phyloP scores from a whole-genome alignment of 2,329 filamentous ascomycete species.

The Pyrenophora tritici-repentis region DNA sequence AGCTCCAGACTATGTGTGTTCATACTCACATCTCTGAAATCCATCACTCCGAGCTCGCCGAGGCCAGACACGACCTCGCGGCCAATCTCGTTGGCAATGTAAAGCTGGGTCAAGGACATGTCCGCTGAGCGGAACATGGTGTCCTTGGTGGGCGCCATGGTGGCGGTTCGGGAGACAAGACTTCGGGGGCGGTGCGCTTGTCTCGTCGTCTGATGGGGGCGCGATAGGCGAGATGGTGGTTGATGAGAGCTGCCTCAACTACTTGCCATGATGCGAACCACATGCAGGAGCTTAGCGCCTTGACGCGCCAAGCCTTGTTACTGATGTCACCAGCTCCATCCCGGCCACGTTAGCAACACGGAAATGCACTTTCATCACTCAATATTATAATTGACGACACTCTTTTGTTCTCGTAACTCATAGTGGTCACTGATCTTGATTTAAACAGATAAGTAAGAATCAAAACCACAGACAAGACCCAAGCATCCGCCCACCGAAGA shows the following conservation, averaged over 20 bases:
- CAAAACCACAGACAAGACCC: background rate
- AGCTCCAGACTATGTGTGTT: constrained; percentile 16
- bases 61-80: constrained; percentile 95
- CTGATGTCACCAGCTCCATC: constrained; percentile 13
- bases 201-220: constrained; percentile 28
- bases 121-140: constrained; percentile 99
- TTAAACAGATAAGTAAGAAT: background rate
- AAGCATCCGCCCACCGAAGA: background rate
- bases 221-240: constrained; percentile 30
- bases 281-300: constrained; percentile 12
- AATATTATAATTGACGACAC: background rate
- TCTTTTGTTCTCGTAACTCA: background rate
- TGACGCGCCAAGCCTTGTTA: constrained; percentile 13
- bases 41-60: constrained; percentile 92
- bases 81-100: constrained; percentile 98
- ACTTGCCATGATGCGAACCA: constrained; percentile 29
- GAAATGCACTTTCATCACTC: background rate
- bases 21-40: constrained; percentile 88
- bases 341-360: background rate
- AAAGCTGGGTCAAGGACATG: constrained; percentile 99
- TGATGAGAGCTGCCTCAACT: constrained; percentile 38
- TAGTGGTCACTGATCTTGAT: background rate
- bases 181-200: constrained; percentile 27
- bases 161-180: constrained; percentile 43
- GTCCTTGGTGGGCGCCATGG: constrained; percentile 71